These are phyloP conservation scores for Pseudogymnoascus sp. DNA, from an alignment of 2,329 filamentous ascomycete species.

Conservation along the genomic window DNA sequence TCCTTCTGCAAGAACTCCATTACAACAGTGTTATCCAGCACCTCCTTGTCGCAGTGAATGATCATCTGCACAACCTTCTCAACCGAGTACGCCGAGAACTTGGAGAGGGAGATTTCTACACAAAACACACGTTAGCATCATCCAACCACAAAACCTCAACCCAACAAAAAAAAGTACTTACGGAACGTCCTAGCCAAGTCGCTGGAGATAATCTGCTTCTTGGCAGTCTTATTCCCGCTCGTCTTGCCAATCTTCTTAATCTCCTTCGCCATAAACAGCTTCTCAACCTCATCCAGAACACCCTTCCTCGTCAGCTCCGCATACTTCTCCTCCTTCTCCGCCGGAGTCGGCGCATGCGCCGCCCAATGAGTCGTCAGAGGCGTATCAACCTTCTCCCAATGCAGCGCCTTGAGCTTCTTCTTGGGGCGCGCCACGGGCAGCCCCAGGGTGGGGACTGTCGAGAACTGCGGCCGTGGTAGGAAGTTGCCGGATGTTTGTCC, in stretches of 20 bases:
- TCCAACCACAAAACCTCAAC: background rate
- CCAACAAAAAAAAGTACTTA: conserved; percentile 33
- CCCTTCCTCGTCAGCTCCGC: conserved; percentile 87
- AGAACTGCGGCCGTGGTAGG: conserved; percentile 51
- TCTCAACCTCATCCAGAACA: conserved; percentile 95
- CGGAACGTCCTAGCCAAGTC: conserved; percentile 83
- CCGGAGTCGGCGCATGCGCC: conserved; percentile 71
- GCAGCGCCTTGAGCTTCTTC: conserved; percentile 98
- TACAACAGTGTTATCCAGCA: conserved; percentile 81
- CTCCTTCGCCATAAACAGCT: conserved; percentile 94
- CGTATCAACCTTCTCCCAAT: conserved; percentile 98
- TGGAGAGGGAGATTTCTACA: conserved; percentile 75
- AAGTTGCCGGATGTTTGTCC: conserved; percentile 69
- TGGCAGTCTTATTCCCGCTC: conserved; percentile 66
- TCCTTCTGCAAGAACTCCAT: conserved; percentile 96
- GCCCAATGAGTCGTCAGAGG: conserved; percentile 92
- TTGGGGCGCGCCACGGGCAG: conserved; percentile 81
- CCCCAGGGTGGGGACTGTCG: conserved; percentile 50
- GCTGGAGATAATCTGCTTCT: conserved; percentile 92
- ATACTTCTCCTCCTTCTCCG: conserved; percentile 93
- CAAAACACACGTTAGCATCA: conserved; percentile 14
- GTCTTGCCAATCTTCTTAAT: conserved; percentile 75
- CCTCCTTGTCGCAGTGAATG: conserved; percentile 85
- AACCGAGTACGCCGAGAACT: conserved; percentile 76
- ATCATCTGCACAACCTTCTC: conserved; percentile 88